Conservation (phyloP, 345 rosid genomes). For the Eucalyptus microcorys region DNA sequence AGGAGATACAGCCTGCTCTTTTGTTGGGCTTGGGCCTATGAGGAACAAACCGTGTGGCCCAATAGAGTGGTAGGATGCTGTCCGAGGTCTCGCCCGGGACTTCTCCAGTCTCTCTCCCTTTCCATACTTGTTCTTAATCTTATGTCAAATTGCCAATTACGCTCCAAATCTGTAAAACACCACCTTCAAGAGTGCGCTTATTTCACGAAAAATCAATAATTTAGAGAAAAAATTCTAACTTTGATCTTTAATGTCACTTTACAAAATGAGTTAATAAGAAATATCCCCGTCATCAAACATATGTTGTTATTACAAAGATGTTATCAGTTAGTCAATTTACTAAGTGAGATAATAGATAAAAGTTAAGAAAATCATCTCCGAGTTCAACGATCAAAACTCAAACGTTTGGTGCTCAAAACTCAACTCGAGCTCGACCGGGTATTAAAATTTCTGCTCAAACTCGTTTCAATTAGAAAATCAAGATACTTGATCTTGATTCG, state of each 20-base stretch:
- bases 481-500: neutral
- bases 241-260: neutral
- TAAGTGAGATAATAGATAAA: neutral
- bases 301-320: neutral
- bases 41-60: neutral
- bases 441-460: neutral
- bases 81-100: too few species aligned
- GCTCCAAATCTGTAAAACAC: neutral
- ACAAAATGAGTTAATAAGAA: neutral
- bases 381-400: neutral
- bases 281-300: neutral
- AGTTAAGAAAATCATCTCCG: neutral
- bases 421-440: rapidly evolving
- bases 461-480: neutral
- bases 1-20: neutral
- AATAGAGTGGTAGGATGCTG: neutral
- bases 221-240: neutral
- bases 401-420: neutral
- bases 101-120: too few species aligned
- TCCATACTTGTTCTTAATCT: neutral
- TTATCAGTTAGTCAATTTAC: neutral
- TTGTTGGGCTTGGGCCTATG: neutral
- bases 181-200: too few species aligned
- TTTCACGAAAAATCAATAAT: neutral
- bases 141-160: neutral